Conservation (phyloP, 192 early-diverging fungal species). For the Podila epicladia region DNA sequence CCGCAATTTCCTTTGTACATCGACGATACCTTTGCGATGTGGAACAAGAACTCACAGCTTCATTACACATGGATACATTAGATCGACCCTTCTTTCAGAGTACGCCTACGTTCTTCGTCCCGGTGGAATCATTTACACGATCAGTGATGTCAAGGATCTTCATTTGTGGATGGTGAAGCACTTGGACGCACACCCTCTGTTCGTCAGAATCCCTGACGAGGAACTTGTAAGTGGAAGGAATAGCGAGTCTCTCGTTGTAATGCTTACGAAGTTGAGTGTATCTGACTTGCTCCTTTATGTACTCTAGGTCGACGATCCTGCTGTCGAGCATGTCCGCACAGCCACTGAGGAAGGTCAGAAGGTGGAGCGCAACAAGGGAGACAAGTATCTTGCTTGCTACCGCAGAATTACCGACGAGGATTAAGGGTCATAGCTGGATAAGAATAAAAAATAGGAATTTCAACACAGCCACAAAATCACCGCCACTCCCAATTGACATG, state of each 20-base stretch:
- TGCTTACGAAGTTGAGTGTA: not conserved
- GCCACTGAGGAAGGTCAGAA: conserved; percentile 99
- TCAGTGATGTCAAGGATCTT: conserved; percentile 93
- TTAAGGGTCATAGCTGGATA: not conserved
- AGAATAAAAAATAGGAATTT: not conserved
- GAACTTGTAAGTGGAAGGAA: conserved; percentile 63
- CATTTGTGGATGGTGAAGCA: conserved; percentile 97
- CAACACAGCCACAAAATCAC: no score
- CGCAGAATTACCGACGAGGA: conserved; percentile 71
- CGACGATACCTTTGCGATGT: not conserved
- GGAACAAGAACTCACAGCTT: not conserved
- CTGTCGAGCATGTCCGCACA: conserved; percentile 80
- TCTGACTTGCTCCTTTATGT: not conserved
- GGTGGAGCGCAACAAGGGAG: conserved; percentile 95
- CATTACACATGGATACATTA: conserved; percentile 2
- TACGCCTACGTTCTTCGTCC: conserved; percentile 94
- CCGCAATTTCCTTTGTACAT: not conserved
- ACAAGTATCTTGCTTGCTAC: conserved; percentile 93
- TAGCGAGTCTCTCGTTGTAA: not conserved
- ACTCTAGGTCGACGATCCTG: conserved; percentile 80
- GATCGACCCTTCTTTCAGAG: conserved; percentile 79
- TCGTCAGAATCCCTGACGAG: conserved; percentile 83
- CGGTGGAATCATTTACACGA: conserved; percentile 95
- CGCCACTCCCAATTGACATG: no score
- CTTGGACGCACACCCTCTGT: conserved; percentile 93